Evolutionary conservation across 805 yeast species (phyloP), one percentile per base, ranked within the genome.

Genomic region (Kodamaea nitidulidarum): DNA sequence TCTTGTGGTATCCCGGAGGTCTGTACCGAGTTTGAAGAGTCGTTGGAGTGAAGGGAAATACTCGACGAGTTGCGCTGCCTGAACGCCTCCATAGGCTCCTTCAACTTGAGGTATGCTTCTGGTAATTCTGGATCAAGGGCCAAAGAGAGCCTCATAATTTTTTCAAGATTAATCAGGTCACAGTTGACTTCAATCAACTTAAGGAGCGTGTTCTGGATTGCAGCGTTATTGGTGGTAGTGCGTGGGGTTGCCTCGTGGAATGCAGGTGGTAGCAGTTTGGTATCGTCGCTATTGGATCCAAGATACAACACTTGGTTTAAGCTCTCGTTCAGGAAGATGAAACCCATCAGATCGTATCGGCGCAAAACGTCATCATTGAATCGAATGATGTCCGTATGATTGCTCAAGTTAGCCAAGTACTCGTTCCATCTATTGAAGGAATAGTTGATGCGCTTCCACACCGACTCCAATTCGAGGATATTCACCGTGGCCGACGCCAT

Each of bases 371-470:
- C 67, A 32, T 63, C 65, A 46, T 69, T 68, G 42, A 63, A 67
- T 31, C 55, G 51, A 29, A 69, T 65, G 18, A 66, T 55, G 17
- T 62, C 63, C 9, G 61, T 63, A 25, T 66, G 65, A 47, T 79
- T 74, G 14, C 65, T 54, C 27, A 80, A 69, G 34, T 67, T 67
- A 14, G 63, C 60, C 32, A 83, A 60, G 56, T 84, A 86, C 30
- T 78, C 85, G 47, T 80, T 77, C 98, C 98, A 91, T 54, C 93
- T 78, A 40, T 73, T 77, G 52, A 88, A 80, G 0, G 95, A 83
- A 38, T 81, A 79, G 42, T 76, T 72, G 3, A 88, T 78, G 36
- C 86, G 72, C 48, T 76, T 80, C 47, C 86, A 76, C 43, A 80
- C 75, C 33, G 76, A 72, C 43, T 81, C 85, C 45, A 84, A 74